A percentile compares a stretch with the other conserved stretches of the same genome.
These are phyloP conservation scores for Sugiyamaella sp. DNA, from an alignment of 1,139 yeast genomes.

Conservation along the genomic window DNA sequence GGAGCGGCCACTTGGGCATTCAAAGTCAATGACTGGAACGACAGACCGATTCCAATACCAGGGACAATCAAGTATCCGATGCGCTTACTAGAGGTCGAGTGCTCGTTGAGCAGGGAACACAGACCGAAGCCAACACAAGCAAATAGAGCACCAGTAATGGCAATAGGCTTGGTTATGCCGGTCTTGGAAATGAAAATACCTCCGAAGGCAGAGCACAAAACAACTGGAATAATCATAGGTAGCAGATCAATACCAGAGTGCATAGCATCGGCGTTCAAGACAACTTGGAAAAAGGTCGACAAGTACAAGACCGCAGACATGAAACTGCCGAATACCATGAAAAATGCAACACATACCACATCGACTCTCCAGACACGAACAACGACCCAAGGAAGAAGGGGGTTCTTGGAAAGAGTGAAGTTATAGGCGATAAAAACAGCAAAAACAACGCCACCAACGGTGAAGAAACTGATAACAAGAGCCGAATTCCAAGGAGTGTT, in stretches of 20 bases:
- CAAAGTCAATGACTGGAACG: slow-evolving; percentile 56
- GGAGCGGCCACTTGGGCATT: slow-evolving; percentile 62
- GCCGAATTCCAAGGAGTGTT: slow-evolving; percentile 57
- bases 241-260: slow-evolving; percentile 61
- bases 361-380: slow-evolving; percentile 46
- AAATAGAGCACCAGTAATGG: slow-evolving; percentile 49
- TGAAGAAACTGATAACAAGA: slow-evolving; percentile 56
- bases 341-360: slow-evolving; percentile 47
- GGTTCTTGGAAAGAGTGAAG: slow-evolving; percentile 50
- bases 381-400: slow-evolving; percentile 50
- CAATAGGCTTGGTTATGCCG: slow-evolving; percentile 53
- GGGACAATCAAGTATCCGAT: slow-evolving; percentile 59
- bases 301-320: slow-evolving; percentile 51
- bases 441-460: slow-evolving; percentile 54
- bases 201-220: slow-evolving; percentile 50
- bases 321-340: slow-evolving; percentile 50
- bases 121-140: slow-evolving; percentile 59
- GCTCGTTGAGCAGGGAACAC: slow-evolving; percentile 45
- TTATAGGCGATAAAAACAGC: slow-evolving; percentile 53
- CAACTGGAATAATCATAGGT: slow-evolving; percentile 57
- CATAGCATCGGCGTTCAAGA: slow-evolving; percentile 52
- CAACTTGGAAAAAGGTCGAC: slow-evolving; percentile 61
- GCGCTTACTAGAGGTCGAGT: slow-evolving; percentile 22
- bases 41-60: slow-evolving; percentile 59
- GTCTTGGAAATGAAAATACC: slow-evolving; percentile 54